Evolutionary conservation across 805 yeast species (phyloP), one percentile per base, ranked within the genome.

Genomic region (Yarrowia sp.): DNA sequence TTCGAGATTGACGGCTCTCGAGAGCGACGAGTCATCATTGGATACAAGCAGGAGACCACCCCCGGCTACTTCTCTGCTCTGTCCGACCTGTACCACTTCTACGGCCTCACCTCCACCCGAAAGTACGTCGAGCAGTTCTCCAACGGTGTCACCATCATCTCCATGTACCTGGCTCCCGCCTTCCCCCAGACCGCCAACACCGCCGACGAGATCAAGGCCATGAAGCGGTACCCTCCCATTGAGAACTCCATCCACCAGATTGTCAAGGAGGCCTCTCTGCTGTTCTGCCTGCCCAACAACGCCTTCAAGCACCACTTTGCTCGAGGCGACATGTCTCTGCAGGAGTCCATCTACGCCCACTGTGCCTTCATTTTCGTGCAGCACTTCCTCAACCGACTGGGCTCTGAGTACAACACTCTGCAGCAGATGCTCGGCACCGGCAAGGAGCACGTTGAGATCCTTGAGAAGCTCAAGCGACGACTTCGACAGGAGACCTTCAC

Each of bases 91-190:
- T 92, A 92, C 71, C 88, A 88, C 74, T 95, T 91, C 80, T 93
- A 93, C 78, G 89, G 91, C 68, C 82, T 95, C 70, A 83, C 85
- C 51, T 85, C 92, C 66, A 86, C 95, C 59, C 85, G 97, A 76
- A 92, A 92, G 78, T 95, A 92, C 74, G 92, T 95, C 66, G 99
- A 93, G 76, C 95, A 92, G 75, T 95, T 93, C 75, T 81, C 92
- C 69, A 91, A 92, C 73, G 97, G 96, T 62, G 83, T 87, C 68
- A 87, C 97, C 24, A 83, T 93, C 62, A 84, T 92, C 71, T 92
- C 98, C 40, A 83, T 92, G 81, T 95, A 95, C 77, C 82, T 93
- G 72, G 84, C 84, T 52, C 88, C 90, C 65, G 79, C 83, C 35
- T 86, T 82, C 68, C 76, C 77, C 5, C 75, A 76, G 65, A 77